Conservation (phyloP, 1,284 basidiomycete genomes). For the Microbotryum lychnidis-dioicae region DNA sequence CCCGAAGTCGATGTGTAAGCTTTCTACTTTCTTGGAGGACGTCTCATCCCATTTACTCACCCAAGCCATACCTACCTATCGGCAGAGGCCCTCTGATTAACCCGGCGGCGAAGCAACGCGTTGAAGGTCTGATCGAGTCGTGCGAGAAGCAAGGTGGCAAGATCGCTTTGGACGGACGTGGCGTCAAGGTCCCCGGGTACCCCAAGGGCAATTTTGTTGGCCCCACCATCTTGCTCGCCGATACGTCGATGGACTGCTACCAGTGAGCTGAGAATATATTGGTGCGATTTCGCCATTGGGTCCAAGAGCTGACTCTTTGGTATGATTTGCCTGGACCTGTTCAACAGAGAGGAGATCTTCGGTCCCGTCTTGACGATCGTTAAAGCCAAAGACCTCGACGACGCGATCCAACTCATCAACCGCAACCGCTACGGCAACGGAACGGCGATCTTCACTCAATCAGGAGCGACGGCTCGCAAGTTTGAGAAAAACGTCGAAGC, state of each 20-base stretch:
- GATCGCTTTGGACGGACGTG: conserved; percentile 79
- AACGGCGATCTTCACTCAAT: conserved; percentile 93
- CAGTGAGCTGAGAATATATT: conserved; percentile 47
- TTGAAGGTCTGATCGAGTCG: conserved; percentile 68
- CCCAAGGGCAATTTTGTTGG: conserved; percentile 92
- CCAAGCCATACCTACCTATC: not conserved
- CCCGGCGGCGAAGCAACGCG: conserved; percentile 69
- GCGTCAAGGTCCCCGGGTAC: conserved; percentile 61
- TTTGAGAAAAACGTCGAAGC: conserved; percentile 85
- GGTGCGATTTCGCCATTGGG: too few relatives aligned
- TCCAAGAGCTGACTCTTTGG: conserved; percentile 14
- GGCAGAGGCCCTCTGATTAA: conserved; percentile 87
- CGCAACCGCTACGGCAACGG: conserved; percentile 74
- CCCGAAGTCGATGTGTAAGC: conserved; percentile 71
- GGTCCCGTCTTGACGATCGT: conserved; percentile 81
- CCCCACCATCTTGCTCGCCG: conserved; percentile 79
- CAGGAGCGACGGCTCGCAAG: conserved; percentile 87
- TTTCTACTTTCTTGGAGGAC: not conserved
- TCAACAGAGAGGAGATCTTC: conserved; percentile 78
- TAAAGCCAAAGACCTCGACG: conserved; percentile 75
- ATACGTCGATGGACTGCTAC: conserved; percentile 78
- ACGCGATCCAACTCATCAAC: conserved; percentile 85
- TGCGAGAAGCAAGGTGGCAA: conserved; percentile 77
- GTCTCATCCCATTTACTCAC: not conserved
- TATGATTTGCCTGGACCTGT: not conserved